A percentile compares a stretch with the other conserved stretches of the same genome.
Conservation (phyloP, 1,284 basidiomycete genomes). For the Cerrena zonata region DNA sequence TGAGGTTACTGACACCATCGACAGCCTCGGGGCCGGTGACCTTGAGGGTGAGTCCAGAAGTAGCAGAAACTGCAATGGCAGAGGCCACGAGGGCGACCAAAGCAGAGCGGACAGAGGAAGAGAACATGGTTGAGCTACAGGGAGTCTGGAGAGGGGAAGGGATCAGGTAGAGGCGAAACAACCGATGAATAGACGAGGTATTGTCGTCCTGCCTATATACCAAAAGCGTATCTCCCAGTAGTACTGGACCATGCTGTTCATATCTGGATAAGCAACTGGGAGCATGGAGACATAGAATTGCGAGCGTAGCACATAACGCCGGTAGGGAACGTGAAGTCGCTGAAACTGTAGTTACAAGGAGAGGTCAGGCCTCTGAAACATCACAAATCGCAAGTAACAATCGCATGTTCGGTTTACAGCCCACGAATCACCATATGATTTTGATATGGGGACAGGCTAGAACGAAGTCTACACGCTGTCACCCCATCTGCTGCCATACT, state of each 20-base stretch:
- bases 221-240: neutral
- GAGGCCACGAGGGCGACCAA: slow-evolving; percentile 22
- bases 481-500: no score
- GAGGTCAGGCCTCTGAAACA: no score
- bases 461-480: no score
- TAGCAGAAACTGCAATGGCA: slow-evolving; percentile 19
- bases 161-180: neutral
- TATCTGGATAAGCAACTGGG: neutral
- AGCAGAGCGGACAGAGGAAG: slow-evolving; percentile 19
- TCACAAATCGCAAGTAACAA: no score
- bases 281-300: no score
- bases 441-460: no score
- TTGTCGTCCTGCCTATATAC: neutral
- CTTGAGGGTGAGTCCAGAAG: slow-evolving; percentile 21
- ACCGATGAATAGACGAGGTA: neutral
- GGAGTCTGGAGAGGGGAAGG: neutral
- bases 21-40: slow-evolving; percentile 33
- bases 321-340: no score
- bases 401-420: no score
- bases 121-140: slow-evolving; percentile 17
- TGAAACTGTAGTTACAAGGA: no score
- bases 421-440: no score
- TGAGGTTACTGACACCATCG: slow-evolving; percentile 35
- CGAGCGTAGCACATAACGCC: no score
- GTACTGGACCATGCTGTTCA: neutral